phyloP scores from a whole-genome alignment of 306 rosid genomes.

The Trichosanthes truncata region DNA sequence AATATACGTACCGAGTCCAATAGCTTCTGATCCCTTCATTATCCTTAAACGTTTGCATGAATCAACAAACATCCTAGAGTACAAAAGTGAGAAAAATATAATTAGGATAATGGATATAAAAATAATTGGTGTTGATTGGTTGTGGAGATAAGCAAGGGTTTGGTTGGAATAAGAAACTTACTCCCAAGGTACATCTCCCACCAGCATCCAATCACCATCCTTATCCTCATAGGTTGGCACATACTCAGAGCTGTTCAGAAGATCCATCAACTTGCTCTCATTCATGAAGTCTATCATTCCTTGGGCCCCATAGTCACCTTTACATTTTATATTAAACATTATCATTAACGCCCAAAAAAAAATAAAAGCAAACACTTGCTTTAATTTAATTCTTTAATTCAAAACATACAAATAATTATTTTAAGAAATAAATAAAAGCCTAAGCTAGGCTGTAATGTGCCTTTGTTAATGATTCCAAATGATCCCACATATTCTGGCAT shows the following conservation, averaged over 20 bases:
- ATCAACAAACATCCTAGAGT: conserved; percentile 81
- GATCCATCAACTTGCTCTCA: conserved; percentile 98
- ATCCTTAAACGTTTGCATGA: conserved; percentile 98
- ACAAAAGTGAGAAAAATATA: background rate
- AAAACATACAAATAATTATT: background rate
- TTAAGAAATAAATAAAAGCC: background rate
- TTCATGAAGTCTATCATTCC: conserved; percentile 99
- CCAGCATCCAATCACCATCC: conserved; percentile 99
- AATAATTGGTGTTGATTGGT: background rate
- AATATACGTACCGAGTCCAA: conserved; percentile 70
- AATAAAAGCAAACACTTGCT: background rate
- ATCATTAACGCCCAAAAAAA: background rate
- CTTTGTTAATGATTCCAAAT: conserved; percentile 9
- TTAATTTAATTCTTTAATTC: background rate
- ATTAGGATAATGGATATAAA: background rate
- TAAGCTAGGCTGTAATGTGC: conserved; percentile 6
- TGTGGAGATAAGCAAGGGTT: background rate
- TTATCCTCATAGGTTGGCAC: conserved; percentile 98
- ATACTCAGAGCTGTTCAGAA: conserved; percentile 93
- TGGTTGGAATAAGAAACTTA: conserved; percentile 33
- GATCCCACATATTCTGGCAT: conserved; percentile 13
- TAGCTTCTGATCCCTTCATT: conserved; percentile 99
- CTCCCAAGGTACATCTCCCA: conserved; percentile 99
- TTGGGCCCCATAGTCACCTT: conserved; percentile 90
- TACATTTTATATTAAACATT: conserved; percentile 11